Percentiles rank a stretch among this genome's conserved stretches.
These are phyloP conservation scores for Hypoxylon sp. DNA, from an alignment of 2,329 filamentous ascomycete species.

Conservation along the genomic window DNA sequence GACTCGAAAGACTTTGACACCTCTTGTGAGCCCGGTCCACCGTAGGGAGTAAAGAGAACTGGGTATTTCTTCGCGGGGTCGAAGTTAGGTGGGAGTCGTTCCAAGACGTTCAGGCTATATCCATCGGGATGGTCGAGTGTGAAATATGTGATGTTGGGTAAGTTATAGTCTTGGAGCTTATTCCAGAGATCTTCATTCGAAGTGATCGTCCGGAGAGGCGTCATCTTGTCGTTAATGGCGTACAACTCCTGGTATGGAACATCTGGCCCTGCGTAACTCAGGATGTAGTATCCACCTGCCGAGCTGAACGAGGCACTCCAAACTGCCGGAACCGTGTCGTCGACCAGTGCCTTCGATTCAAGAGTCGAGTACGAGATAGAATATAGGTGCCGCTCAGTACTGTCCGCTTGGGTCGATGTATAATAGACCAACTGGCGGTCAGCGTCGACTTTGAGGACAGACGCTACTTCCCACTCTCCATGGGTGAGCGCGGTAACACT, in stretches of 20 bases:
- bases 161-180: constrained; percentile 69
- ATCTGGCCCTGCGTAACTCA: constrained; percentile 74
- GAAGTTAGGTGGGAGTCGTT: constrained; percentile 75
- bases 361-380: constrained; percentile 70
- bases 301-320: constrained; percentile 76
- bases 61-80: constrained; percentile 74
- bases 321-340: constrained; percentile 69
- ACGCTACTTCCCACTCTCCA: constrained; percentile 74
- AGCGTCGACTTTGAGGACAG: constrained; percentile 71
- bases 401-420: constrained; percentile 73
- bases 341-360: constrained; percentile 70
- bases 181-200: constrained; percentile 70
- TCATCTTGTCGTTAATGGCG: constrained; percentile 64
- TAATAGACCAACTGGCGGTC: constrained; percentile 71
- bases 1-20: constrained; percentile 69
- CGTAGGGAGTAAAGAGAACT: constrained; percentile 75
- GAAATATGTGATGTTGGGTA: constrained; percentile 74
- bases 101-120: constrained; percentile 73
- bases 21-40: constrained; percentile 74
- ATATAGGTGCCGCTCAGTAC: constrained; percentile 76
- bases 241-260: constrained; percentile 79
- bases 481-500: constrained; percentile 69
- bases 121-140: constrained; percentile 73
- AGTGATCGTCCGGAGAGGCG: constrained; percentile 69
- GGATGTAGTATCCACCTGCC: constrained; percentile 73